Conservation (phyloP, 2,329 filamentous ascomycete genomes). For the Phyllosticta citriasiana region DNA sequence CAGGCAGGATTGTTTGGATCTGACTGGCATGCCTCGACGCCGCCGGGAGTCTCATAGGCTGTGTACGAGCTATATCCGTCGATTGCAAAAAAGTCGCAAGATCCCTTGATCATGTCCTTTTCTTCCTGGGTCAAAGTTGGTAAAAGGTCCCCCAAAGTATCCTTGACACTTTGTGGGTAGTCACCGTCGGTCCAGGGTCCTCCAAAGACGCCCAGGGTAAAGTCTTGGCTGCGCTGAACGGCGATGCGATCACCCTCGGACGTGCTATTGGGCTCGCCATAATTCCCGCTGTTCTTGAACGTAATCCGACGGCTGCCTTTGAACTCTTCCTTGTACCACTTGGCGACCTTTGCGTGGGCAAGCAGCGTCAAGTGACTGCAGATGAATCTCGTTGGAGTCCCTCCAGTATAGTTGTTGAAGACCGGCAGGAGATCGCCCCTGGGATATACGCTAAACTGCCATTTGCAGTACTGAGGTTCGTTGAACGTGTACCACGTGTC, state of each 20-base stretch:
- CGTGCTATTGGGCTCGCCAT: constrained; percentile 30
- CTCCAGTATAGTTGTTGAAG: constrained; percentile 33
- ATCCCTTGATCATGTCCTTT: constrained; percentile 33
- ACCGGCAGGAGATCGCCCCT: constrained; percentile 37
- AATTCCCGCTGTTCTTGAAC: constrained; percentile 35
- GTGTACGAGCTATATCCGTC: constrained; percentile 24
- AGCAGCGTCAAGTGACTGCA: constrained; percentile 36
- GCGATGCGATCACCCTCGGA: constrained; percentile 26
- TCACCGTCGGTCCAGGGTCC: constrained; percentile 38
- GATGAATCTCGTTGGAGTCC: constrained; percentile 31
- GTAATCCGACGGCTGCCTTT: constrained; percentile 32
- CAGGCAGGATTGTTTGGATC: constrained; percentile 31
- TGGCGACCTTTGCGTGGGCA: constrained; percentile 34
- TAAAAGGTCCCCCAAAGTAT: constrained; percentile 30
- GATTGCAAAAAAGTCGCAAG: constrained; percentile 35
- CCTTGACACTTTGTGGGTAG: constrained; percentile 30
- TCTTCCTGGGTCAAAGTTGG: constrained; percentile 29
- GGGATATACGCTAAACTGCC: constrained; percentile 37
- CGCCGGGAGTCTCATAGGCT: constrained; percentile 20
- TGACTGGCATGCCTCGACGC: constrained; percentile 29
- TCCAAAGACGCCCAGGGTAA: constrained; percentile 36
- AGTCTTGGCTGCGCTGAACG: constrained; percentile 31
- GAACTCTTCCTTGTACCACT: constrained; percentile 38
- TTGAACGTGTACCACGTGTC: constrained; percentile 34
- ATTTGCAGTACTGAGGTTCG: constrained; percentile 38